Percentiles rank a stretch among this genome's conserved stretches.
These are phyloP conservation scores for Phascolomyces articulosus DNA, from an alignment of 371 early-diverging fungal genomes.

Conservation along the genomic window DNA sequence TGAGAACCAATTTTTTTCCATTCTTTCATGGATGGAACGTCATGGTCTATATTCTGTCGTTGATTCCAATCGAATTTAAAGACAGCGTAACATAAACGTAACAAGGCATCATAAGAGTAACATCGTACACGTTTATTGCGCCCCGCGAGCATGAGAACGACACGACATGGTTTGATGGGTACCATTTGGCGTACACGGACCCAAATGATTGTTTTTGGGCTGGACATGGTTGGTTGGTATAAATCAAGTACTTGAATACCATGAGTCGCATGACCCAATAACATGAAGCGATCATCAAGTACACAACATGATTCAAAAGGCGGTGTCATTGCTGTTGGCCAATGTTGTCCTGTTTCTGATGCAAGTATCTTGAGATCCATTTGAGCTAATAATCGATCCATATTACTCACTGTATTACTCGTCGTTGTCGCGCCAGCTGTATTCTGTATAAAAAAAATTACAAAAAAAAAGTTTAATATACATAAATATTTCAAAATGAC, in stretches of 20 bases:
- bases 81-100: constrained; percentile 32
- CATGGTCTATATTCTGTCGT: constrained; percentile 15
- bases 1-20: constrained; percentile 26
- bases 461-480: no score
- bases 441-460: no score
- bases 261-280: constrained; percentile 30
- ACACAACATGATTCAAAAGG: constrained; percentile 44
- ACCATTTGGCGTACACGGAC: constrained; percentile 34
- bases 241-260: constrained; percentile 35
- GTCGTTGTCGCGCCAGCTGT: no score
- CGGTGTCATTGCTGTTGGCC: constrained; percentile 15
- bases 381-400: constrained; percentile 12
- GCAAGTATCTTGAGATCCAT: constrained; percentile 26
- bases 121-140: constrained; percentile 47
- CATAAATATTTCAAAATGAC: no score
- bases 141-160: constrained; percentile 36
- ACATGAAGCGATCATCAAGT: constrained; percentile 37
- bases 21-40: constrained; percentile 24
- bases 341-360: constrained; percentile 21
- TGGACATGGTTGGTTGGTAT: background rate
- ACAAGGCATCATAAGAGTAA: constrained; percentile 41
- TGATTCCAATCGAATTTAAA: constrained; percentile 29
- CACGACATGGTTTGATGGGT: constrained; percentile 30
- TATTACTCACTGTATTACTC: background rate
- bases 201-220: constrained; percentile 35